These are phyloP conservation scores for Rhododendron williamsianum DNA, from an alignment of 148 eudicot genomes.

Conservation along the genomic window DNA sequence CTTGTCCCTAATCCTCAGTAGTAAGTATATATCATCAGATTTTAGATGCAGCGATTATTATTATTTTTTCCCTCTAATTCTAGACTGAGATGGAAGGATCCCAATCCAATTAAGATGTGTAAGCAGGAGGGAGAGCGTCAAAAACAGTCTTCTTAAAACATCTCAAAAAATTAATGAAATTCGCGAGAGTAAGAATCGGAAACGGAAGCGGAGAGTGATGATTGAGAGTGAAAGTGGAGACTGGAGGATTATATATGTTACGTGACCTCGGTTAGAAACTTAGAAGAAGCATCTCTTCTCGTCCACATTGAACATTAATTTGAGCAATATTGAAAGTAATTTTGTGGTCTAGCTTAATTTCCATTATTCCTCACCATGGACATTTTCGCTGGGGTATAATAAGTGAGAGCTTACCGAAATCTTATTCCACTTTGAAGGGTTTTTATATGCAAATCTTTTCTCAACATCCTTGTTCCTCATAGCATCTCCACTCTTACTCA, in stretches of 20 bases:
- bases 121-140: no score
- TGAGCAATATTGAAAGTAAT: neutral
- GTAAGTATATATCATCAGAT: neutral
- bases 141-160: no score
- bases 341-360: neutral
- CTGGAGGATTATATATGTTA: neutral
- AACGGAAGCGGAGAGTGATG: neutral
- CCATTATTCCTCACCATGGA: neutral
- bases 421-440: neutral
- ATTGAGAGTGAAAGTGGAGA: neutral
- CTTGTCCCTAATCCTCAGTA: neutral
- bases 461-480: neutral
- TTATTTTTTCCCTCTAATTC: neutral
- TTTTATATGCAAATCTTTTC: neutral
- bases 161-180: no score
- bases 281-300: neutral
- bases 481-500: no score
- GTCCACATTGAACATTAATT: neutral
- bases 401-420: neutral
- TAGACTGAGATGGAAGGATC: neutral
- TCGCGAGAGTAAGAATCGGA: no score
- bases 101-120: neutral
- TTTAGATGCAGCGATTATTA: neutral
- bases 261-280: neutral
- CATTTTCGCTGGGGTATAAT: neutral